Evolutionary conservation across 2,329 filamentous ascomycete genomes (phyloP), one percentile per base, ranked within the genome.

Genomic region (Neobulgaria alba): DNA sequence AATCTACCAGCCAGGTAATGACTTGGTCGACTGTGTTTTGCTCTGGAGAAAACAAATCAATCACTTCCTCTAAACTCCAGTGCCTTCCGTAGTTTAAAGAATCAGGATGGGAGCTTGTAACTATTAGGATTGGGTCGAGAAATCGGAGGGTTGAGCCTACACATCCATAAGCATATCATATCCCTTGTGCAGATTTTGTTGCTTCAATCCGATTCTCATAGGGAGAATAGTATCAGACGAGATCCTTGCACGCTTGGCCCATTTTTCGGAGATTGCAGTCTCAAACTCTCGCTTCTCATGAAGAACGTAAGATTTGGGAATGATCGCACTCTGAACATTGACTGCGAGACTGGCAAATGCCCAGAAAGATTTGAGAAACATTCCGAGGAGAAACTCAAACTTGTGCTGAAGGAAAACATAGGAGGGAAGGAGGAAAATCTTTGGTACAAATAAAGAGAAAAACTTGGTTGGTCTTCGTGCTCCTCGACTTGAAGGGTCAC

Each of bases 1-100:
- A 67, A 44, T 70, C 68, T 20, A 55, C 57, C 10, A 79, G 65
- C 73, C 73, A 79, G 37, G 71, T 66, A 34, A 69, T 67, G 14
- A 78, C 68, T n/a, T 69, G 62, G 15, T 67, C 55, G 10, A 68
- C 55, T 0, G 72, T 69, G 47, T 76, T 64, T 2, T 72, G 62
- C 2, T 64, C 59, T 3, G 75, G 75, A 46, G 65, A 64, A 33
- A 77, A 62, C 16, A 77, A 61, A 41, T 70, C 61, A 32, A 71
- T 61, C 14, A 79, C 68, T 42, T 76, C 66, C 7, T 66, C 59
- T 3, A 62, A 58, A 32, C 61, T 68, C 44, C 76, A 61, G 52
- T 77, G 70, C 49, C 50, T 43, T 20, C 45, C 68, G 44, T 68
- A 72, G 18, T 63, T 64, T 5, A 61, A 49, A 7, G 65, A 69